Evolutionary conservation across 441 rosid genomes (phyloP).

Genomic region (Eugenia klotzschiana): DNA sequence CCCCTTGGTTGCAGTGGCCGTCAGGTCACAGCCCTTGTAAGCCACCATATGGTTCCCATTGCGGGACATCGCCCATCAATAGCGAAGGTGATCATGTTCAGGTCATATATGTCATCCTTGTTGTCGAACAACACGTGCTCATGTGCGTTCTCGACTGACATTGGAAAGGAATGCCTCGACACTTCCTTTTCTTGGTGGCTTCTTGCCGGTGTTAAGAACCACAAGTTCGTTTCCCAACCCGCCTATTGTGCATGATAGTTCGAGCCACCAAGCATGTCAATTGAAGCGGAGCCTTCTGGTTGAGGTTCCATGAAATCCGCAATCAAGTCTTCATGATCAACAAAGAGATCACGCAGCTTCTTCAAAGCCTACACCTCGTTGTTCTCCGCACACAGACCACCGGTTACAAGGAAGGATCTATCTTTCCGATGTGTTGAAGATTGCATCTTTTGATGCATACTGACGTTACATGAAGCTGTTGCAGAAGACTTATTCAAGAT

Average conservation of each 20-base stretch:
- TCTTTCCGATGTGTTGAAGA: not conserved
- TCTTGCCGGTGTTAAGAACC: not conserved
- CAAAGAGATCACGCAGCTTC: not conserved
- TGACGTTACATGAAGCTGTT: too few relatives aligned
- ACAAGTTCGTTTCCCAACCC: not conserved
- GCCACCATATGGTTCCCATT: too few relatives aligned
- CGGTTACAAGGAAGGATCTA: not conserved
- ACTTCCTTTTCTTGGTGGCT: not conserved
- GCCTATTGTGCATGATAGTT: not conserved
- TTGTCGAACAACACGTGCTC: not conserved
- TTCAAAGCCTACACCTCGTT: too few relatives aligned
- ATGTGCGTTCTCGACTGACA: not conserved
- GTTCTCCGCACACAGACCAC: not conserved
- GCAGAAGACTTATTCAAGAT: too few relatives aligned
- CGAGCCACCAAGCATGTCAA: not conserved
- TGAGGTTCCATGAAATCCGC: not conserved
- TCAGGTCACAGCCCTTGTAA: too few relatives aligned
- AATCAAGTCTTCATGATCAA: not conserved
- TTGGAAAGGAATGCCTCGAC: not conserved
- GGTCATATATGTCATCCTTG: not conserved
- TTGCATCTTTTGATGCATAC: too few relatives aligned
- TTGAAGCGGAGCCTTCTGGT: not conserved
- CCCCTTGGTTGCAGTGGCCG: not conserved
- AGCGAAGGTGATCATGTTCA: not conserved
- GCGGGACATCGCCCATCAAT: not conserved